phyloP scores from a whole-genome alignment of 2,329 filamentous ascomycete species.

The Penicillium sp. region DNA sequence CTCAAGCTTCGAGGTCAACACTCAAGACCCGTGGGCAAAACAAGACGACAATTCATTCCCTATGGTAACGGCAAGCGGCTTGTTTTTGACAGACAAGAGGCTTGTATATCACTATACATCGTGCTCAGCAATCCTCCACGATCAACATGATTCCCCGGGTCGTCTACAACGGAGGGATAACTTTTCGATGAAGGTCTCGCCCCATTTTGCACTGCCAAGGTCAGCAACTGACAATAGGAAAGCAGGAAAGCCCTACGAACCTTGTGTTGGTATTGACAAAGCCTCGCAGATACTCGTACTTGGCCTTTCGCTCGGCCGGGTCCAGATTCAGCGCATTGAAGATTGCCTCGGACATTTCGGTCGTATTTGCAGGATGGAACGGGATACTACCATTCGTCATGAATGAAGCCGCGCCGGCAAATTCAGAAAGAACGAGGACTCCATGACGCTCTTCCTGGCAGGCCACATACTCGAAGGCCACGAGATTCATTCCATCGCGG shows the following conservation, averaged over 20 bases:
- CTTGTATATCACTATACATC: background rate
- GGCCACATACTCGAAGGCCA: conserved; percentile 95
- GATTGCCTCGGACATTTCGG: conserved; percentile 83
- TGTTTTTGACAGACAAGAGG: background rate
- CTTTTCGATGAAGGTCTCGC: conserved; percentile 29
- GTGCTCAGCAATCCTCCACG: background rate
- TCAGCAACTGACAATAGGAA: background rate
- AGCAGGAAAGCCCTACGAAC: conserved; percentile 32
- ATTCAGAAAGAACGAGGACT: conserved; percentile 90
- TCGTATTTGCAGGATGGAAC: conserved; percentile 94
- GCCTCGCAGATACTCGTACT: conserved; percentile 78
- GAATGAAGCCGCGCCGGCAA: conserved; percentile 89
- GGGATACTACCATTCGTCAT: conserved; percentile 77
- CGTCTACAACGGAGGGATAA: conserved; percentile 17
- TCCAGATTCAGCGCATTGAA: conserved; percentile 85
- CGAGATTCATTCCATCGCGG: conserved; percentile 94
- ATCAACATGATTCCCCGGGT: conserved; percentile 6
- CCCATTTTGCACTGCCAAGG: conserved; percentile 31
- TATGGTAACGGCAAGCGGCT: background rate
- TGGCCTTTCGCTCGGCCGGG: conserved; percentile 71
- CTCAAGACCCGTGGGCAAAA: background rate
- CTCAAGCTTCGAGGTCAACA: background rate
- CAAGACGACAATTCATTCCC: background rate
- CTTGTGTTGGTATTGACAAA: conserved; percentile 93
- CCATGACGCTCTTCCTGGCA: conserved; percentile 83